A percentile compares a stretch with the other conserved stretches of the same genome.
Evolutionary conservation across 306 rosid species (phyloP).

Genomic region (Dalbergia cochinchinensis): DNA sequence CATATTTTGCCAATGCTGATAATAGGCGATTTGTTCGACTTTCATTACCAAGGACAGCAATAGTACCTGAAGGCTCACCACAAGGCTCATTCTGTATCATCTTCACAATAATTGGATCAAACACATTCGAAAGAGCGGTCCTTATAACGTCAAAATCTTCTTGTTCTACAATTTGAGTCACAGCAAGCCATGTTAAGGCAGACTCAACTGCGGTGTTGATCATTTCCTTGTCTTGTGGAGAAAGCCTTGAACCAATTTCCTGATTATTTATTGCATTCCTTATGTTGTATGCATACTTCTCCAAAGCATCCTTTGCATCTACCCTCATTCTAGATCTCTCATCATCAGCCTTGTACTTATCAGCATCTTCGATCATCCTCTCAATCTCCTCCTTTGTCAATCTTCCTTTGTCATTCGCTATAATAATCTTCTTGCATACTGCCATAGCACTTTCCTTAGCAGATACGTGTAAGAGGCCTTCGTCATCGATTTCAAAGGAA

Average conservation of each 20-base stretch:
- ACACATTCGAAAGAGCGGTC: not conserved
- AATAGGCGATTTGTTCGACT: not conserved
- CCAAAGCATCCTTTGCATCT: conserved; percentile 15
- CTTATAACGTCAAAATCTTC: not conserved
- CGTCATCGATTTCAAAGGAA: conserved; percentile 55
- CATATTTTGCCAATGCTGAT: not conserved
- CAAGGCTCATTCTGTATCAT: not conserved
- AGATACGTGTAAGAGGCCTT: conserved; percentile 45
- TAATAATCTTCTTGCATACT: not conserved
- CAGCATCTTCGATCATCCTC: not conserved
- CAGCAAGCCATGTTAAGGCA: not conserved
- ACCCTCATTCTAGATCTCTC: not conserved
- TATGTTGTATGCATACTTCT: not conserved
- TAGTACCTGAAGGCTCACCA: not conserved
- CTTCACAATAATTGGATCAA: not conserved
- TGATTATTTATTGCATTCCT: not conserved
- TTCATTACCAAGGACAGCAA: not conserved
- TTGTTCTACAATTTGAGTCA: not conserved
- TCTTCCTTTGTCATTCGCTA: conserved; percentile 1
- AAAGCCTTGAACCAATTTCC: not conserved
- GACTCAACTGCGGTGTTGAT: not conserved
- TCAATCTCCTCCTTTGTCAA: not conserved
- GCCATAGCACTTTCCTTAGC: not conserved
- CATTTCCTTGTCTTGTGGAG: not conserved
- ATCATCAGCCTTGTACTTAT: conserved; percentile 19